Percentiles rank a stretch among this genome's conserved stretches.
These are phyloP conservation scores for Actinomucor elegans DNA, from an alignment of 371 early-diverging fungal genomes.

Conservation along the genomic window DNA sequence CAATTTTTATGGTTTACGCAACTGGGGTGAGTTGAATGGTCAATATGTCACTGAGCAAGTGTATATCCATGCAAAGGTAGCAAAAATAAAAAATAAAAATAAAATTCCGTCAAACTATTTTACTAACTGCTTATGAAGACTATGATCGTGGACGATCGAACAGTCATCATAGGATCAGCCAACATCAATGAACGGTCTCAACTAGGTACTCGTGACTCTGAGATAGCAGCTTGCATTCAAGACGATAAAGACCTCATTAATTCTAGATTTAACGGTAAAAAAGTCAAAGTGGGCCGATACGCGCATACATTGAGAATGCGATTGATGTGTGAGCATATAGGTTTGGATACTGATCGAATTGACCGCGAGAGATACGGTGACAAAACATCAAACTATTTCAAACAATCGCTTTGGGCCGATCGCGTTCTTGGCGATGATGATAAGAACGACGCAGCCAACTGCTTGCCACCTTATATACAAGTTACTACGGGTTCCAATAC, in stretches of 20 bases:
- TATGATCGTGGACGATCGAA: slow-evolving; percentile 84
- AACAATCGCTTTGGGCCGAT: slow-evolving; percentile 7
- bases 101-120: not conserved
- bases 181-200: slow-evolving; percentile 87
- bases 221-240: slow-evolving; percentile 77
- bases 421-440: not conserved
- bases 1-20: slow-evolving; percentile 64
- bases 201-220: slow-evolving; percentile 85
- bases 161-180: slow-evolving; percentile 83
- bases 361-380: slow-evolving; percentile 9
- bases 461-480: slow-evolving; percentile 20
- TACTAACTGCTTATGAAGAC: slow-evolving; percentile 8
- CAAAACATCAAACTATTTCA: not conserved
- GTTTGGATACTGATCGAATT: slow-evolving; percentile 48
- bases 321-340: slow-evolving; percentile 82
- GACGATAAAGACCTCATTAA: slow-evolving; percentile 59
- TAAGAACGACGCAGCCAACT: slow-evolving; percentile 1
- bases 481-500: not conserved
- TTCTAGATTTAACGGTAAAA: slow-evolving; percentile 59
- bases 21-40: slow-evolving; percentile 46
- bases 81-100: not conserved
- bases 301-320: slow-evolving; percentile 70
- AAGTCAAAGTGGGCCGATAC: slow-evolving; percentile 62
- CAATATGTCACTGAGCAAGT: slow-evolving; percentile 77
- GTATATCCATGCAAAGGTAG: slow-evolving; percentile 87